Conservation (phyloP, 1,284 basidiomycete genomes). For the Bjerkandera adusta region DNA sequence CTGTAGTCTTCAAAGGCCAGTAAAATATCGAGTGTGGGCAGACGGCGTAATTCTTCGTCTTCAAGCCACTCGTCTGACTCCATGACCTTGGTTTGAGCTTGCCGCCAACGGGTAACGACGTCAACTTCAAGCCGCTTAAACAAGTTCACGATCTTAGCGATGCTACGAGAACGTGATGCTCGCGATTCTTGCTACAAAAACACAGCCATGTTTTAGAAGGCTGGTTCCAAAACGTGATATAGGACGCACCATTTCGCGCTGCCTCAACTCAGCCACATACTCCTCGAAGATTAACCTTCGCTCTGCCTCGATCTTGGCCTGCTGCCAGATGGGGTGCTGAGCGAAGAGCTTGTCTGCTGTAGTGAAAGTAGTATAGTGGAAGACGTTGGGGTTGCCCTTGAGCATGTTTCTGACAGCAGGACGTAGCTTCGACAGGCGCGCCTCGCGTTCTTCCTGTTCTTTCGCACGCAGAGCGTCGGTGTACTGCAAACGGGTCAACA, state of each 20-base stretch:
- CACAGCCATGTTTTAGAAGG: constrained; percentile 3
- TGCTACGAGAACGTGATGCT: constrained; percentile 70
- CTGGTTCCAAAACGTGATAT: background rate
- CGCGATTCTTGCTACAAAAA: constrained; percentile 67
- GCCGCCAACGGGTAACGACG: constrained; percentile 86
- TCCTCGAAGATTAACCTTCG: constrained; percentile 86
- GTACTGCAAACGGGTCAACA: constrained; percentile 47
- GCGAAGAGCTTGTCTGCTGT: constrained; percentile 84
- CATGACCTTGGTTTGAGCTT: constrained; percentile 72
- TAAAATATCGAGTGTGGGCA: constrained; percentile 88
- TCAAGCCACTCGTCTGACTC: constrained; percentile 77
- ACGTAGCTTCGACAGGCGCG: constrained; percentile 77
- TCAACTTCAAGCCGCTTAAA: constrained; percentile 85
- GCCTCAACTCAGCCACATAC: constrained; percentile 80
- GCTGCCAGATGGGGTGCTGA: constrained; percentile 86
- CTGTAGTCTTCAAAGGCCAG: constrained; percentile 92
- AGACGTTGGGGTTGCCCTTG: constrained; percentile 80
- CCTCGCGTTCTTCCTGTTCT: constrained; percentile 79
- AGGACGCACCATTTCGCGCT: constrained; percentile 76
- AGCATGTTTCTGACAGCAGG: constrained; percentile 84
- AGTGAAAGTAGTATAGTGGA: constrained; percentile 84
- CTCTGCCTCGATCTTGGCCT: constrained; percentile 81
- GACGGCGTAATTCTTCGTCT: constrained; percentile 72
- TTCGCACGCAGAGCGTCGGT: constrained; percentile 61
- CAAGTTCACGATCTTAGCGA: constrained; percentile 74